phyloP scores from a whole-genome alignment of 495 filamentous ascomycete genomes.

The Trichoderma virens region DNA sequence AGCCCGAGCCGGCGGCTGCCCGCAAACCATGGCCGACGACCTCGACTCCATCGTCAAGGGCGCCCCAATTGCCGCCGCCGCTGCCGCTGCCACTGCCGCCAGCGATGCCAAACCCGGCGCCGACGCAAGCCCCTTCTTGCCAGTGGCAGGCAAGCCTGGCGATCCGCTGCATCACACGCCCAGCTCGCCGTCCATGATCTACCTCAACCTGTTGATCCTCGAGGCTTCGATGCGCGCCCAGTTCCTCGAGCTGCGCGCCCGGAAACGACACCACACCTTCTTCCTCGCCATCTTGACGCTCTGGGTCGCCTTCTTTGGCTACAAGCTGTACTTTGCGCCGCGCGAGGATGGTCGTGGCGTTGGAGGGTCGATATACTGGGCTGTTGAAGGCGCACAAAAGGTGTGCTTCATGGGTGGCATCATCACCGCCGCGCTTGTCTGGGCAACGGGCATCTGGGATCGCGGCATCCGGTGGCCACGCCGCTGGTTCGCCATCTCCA shows the following conservation, averaged over 20 bases:
- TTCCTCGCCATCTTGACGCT: conserved; percentile 69
- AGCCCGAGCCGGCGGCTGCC: neutral
- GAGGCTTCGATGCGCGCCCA: conserved; percentile 90
- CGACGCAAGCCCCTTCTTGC: conserved; percentile 33
- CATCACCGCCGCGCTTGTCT: conserved; percentile 74
- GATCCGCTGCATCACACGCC: conserved; percentile 78
- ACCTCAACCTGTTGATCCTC: conserved; percentile 94
- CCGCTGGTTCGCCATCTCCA: conserved; percentile 79
- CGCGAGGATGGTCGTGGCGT: conserved; percentile 85
- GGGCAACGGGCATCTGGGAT: conserved; percentile 93
- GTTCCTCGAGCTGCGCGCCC: conserved; percentile 80
- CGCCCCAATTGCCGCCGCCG: conserved; percentile 40
- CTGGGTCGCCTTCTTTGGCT: conserved; percentile 79
- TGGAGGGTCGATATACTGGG: conserved; percentile 92
- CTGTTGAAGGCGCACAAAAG: conserved; percentile 80
- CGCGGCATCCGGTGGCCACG: conserved; percentile 90
- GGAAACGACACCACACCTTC: conserved; percentile 90
- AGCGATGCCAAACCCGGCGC: conserved; percentile 21
- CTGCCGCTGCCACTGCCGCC: conserved; percentile 26
- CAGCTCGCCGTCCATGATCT: conserved; percentile 90
- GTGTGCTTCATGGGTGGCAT: conserved; percentile 81
- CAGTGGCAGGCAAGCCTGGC: conserved; percentile 36
- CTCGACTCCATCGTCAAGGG: conserved; percentile 89
- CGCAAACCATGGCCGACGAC: conserved; percentile 39
- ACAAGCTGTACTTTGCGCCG: conserved; percentile 79